phyloP scores from a whole-genome alignment of 306 rosid genomes.

The Luffa acutangula region DNA sequence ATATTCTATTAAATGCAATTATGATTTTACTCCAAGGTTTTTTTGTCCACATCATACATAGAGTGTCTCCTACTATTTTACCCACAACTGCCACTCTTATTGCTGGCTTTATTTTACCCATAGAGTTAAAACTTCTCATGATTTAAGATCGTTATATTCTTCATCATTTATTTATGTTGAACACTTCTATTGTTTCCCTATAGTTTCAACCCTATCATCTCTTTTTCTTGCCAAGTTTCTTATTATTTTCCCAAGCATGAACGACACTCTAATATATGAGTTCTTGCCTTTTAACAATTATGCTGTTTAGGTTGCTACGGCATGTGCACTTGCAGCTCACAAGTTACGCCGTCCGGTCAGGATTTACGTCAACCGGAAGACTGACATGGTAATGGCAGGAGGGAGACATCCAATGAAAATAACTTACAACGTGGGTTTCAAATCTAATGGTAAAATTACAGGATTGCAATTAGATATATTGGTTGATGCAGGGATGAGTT shows the following conservation, averaged over 20 bases:
- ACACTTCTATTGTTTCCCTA: neutral
- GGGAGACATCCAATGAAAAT: slow-evolving; percentile 97
- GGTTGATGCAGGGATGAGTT: slow-evolving; percentile 61
- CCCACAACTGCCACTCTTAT: neutral
- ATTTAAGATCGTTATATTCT: neutral
- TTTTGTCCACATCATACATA: neutral
- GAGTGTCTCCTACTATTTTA: neutral
- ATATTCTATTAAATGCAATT: too few relatives aligned
- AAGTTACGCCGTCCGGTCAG: slow-evolving; percentile 68
- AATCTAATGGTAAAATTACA: slow-evolving; percentile 73
- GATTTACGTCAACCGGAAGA: slow-evolving; percentile 68
- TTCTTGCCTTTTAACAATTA: slow-evolving; percentile 10
- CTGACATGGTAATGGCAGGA: slow-evolving; percentile 90
- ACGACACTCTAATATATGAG: neutral
- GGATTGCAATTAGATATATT: slow-evolving; percentile 64
- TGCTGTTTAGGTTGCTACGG: slow-evolving; percentile 48
- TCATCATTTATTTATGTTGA: neutral
- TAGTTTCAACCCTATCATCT: neutral
- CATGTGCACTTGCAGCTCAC: slow-evolving; percentile 90
- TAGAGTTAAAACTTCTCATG: neutral
- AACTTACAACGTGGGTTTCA: slow-evolving; percentile 76
- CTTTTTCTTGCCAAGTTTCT: neutral
- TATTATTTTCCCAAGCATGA: neutral
- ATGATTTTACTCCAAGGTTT: too few relatives aligned
- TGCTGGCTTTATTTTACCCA: neutral